Evolutionary conservation across 495 filamentous ascomycete species (phyloP).

Genomic region (Thermothielavioides terrestris): DNA sequence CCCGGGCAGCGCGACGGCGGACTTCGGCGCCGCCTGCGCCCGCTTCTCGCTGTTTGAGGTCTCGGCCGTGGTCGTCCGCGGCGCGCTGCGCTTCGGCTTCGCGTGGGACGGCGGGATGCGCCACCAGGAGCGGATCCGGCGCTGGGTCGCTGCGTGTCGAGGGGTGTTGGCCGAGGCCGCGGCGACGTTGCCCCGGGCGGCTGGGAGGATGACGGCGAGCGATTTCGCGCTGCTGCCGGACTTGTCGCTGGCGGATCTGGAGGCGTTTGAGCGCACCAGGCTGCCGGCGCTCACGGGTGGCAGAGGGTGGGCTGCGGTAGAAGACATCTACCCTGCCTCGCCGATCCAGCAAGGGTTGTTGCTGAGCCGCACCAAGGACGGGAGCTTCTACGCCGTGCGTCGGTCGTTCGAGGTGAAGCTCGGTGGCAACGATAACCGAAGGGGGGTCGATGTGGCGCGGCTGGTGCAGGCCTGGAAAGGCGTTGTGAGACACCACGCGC

Average conservation of each 20-base stretch:
- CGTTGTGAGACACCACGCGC: constrained; percentile 46
- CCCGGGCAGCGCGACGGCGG: constrained; percentile 23
- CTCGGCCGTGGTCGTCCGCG: constrained; percentile 31
- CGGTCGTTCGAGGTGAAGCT: constrained; percentile 3
- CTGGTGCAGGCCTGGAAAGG: constrained; percentile 40
- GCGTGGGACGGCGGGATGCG: constrained; percentile 49
- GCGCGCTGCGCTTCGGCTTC: constrained; percentile 46
- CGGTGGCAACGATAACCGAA: neutral
- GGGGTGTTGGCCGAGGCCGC: constrained; percentile 35
- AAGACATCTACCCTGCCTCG: constrained; percentile 39
- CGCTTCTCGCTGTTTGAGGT: constrained; percentile 54
- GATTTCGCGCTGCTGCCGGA: constrained; percentile 44
- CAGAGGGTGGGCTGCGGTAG: constrained; percentile 18
- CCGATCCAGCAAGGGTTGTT: constrained; percentile 40
- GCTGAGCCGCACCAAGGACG: constrained; percentile 41
- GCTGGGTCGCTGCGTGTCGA: constrained; percentile 44
- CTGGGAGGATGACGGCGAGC: constrained; percentile 36
- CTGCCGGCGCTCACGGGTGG: neutral
- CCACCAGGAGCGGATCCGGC: constrained; percentile 40
- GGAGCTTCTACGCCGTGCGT: constrained; percentile 18
- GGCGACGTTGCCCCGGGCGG: constrained; percentile 28
- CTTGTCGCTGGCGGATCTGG: constrained; percentile 4
- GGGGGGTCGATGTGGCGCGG: neutral
- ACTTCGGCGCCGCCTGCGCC: constrained; percentile 33
- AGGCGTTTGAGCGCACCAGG: constrained; percentile 3